phyloP scores from a whole-genome alignment of 139 green algal genomes.

The Chlorella vulgaris region DNA sequence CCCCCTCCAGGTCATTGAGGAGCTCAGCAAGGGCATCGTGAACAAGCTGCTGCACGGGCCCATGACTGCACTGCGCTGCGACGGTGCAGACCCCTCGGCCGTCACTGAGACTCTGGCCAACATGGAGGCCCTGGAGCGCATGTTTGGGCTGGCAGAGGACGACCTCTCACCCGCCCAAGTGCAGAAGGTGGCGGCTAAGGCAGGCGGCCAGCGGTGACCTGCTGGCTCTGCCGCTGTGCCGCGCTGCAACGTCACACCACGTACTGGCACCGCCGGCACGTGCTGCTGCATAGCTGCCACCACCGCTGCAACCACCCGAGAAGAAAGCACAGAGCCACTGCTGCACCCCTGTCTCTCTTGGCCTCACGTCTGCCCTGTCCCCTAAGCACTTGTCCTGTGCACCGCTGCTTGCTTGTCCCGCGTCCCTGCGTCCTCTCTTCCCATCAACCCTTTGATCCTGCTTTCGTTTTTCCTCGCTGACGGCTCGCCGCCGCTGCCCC shows the following conservation, averaged over 20 bases:
- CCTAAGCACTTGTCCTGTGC: background rate
- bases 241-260: background rate
- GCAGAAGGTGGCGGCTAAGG: constrained; percentile 19
- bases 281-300: background rate
- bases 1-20: constrained; percentile 93
- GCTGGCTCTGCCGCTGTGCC: background rate
- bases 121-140: constrained; percentile 98
- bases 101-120: constrained; percentile 95
- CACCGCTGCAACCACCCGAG: no score
- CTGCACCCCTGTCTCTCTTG: no score
- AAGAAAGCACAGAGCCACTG: no score
- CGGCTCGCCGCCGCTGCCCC: background rate
- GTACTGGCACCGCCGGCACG: background rate
- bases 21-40: constrained; percentile 92
- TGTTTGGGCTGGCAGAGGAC: constrained; percentile 89
- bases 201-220: constrained; percentile 14
- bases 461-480: background rate
- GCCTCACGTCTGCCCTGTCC: no score
- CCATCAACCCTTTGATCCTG: background rate
- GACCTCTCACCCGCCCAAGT: constrained; percentile 10
- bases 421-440: background rate
- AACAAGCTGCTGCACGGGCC: constrained; percentile 99
- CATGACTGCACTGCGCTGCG: constrained; percentile 95
- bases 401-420: background rate
- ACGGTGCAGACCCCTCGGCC: constrained; percentile 84